Base-by-base conservation (phyloP, 345 rosid species). In the Garcia nutans region DNA sequence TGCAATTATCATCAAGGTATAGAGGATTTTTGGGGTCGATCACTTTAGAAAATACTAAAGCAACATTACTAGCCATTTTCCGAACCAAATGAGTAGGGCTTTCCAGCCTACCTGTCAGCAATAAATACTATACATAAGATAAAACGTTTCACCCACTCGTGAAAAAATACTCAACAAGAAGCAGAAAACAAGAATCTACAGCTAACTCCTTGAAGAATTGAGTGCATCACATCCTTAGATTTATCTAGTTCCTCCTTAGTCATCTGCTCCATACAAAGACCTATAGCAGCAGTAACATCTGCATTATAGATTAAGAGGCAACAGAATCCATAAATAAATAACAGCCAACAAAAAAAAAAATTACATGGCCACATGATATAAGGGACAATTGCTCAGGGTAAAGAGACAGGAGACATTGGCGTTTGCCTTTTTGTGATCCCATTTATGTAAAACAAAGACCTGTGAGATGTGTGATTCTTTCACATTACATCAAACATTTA, bases 171-270 rank as follows among this genome's bases (percentile, higher is more conserved):
- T 72, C 65, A 28, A 83, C 52, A 33, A 47, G 66, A 31, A 67
- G 45, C 9, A 78, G 58, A 86, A 65, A 74, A 52, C 60, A 79
- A 79, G 82, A 79, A 50, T 61, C 70, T 88, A 96, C 99, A 82
- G 91, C 89, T 89, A 86, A 96, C 91, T 89, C 99, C 99, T 86
- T 85, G 90, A 80, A 96, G 98, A 88, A 93, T 87, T 60, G 83
- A 88, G 85, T 88, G 97, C 97, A 93, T 89, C 62, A 80, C 85
- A 80, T 90, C 91, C 84, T 88, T 90, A 33, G 90, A 87, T 78
- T 81, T 79, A 74, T 93, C 92, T 65, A 93, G 85, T 76, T 96
- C 96, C 77, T 88, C 96, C 77, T 81, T 96, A 68, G 97, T 90
- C 87, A 96, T 84, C 81, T 84, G 87, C 85, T 90, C 99, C 85